Evolutionary conservation across 495 filamentous ascomycete genomes (phyloP).

Genomic region (Durotheca rogersii): DNA sequence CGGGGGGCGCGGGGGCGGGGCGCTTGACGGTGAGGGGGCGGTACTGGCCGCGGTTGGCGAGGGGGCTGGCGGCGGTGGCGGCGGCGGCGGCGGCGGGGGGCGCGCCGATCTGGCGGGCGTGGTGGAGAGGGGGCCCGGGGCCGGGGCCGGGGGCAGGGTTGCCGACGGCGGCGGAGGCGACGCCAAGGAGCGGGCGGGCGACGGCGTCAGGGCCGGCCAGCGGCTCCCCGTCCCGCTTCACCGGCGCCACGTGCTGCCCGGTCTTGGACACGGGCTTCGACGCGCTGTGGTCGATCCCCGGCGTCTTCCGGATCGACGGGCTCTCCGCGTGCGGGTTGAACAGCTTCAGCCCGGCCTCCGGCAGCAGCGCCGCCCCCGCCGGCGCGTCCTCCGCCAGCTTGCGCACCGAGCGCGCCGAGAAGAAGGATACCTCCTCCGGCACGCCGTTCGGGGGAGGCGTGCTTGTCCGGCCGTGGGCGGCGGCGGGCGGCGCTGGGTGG

Average conservation of each 20-base stretch:
- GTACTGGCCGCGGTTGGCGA: conserved; percentile 59
- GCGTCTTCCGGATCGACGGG: conserved; percentile 84
- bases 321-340: conserved; percentile 85
- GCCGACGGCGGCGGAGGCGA: no score
- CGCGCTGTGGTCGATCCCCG: conserved; percentile 79
- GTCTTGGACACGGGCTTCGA: conserved; percentile 62
- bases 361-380: conserved; percentile 36
- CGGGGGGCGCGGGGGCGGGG: conserved; percentile 33
- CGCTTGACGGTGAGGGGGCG: conserved; percentile 62
- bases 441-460: conserved; percentile 25
- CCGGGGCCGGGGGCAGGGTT: conserved; percentile 38
- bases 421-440: conserved; percentile 61
- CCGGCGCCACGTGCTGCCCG: conserved; percentile 43
- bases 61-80: conserved; percentile 54
- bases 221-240: conserved; percentile 28
- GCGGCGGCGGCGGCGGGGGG: conserved; percentile 59
- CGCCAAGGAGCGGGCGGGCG: conserved; percentile 71
- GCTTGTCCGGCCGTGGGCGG: conserved; percentile 27
- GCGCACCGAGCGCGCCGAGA: conserved; percentile 68
- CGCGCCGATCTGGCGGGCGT: conserved; percentile 70
- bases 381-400: conserved; percentile 38
- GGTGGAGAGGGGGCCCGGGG: conserved; percentile 66
- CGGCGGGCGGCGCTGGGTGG: conserved; percentile 30
- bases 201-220: conserved; percentile 3
- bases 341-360: conserved; percentile 48